A percentile compares a stretch with the other conserved stretches of the same genome.
Evolutionary conservation across 352 stramenopile species (phyloP).

Genomic region (Globisporangium cederbergense): DNA sequence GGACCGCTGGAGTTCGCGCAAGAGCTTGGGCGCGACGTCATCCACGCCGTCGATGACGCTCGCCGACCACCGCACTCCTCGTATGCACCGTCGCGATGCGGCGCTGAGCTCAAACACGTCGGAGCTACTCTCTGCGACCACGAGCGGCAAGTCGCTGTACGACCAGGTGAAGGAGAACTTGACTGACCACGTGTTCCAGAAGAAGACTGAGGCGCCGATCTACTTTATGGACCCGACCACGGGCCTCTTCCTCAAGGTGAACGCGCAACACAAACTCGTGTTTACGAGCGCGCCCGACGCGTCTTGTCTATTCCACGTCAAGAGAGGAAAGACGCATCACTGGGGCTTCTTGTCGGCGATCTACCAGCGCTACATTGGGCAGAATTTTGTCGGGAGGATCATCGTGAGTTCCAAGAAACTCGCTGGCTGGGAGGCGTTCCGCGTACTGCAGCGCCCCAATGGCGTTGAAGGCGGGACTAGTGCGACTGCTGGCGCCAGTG

Average conservation of each 20-base stretch:
- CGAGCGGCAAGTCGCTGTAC: conserved; percentile 60
- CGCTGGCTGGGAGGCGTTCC: conserved; percentile 68
- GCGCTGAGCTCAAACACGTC: conserved; percentile 23
- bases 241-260: conserved; percentile 53
- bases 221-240: conserved; percentile 67
- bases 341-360: conserved; percentile 72
- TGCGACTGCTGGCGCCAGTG: conserved; percentile 2
- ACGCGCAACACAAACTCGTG: conserved; percentile 60
- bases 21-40: neutral
- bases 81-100: neutral
- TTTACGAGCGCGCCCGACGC: conserved; percentile 56
- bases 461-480: neutral
- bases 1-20: conserved; percentile 35
- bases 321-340: conserved; percentile 71
- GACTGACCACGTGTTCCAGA: conserved; percentile 50
- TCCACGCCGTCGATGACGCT: conserved; percentile 22
- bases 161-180: conserved; percentile 58
- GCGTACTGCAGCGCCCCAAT: conserved; percentile 48
- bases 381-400: conserved; percentile 70
- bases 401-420: conserved; percentile 65
- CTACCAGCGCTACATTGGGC: conserved; percentile 63
- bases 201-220: conserved; percentile 41
- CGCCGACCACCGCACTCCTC: conserved; percentile 4
- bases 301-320: conserved; percentile 73
- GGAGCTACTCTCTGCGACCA: conserved; percentile 34